These are phyloP conservation scores for Apiosordaria backusii DNA, from an alignment of 495 filamentous ascomycete genomes.

Conservation along the genomic window DNA sequence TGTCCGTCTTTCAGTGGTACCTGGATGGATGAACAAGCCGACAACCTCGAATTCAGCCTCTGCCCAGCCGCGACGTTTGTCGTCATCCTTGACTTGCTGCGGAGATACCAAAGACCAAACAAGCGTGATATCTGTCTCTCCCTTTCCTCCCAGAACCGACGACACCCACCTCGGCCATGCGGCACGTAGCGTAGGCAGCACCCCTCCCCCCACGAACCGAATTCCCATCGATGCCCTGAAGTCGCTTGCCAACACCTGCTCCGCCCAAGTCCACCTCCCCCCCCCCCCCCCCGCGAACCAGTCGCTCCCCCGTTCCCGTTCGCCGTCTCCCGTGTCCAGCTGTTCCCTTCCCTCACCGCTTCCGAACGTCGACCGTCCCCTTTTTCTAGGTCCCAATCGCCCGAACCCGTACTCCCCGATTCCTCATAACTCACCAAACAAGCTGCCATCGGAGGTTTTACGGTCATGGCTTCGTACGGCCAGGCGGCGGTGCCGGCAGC, in stretches of 20 bases:
- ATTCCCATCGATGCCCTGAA: constrained; percentile 1
- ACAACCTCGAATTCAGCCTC: constrained; percentile 13
- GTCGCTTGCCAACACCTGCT: neutral
- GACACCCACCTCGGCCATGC: neutral
- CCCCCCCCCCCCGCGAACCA: constrained; percentile 1
- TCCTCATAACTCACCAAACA: neutral
- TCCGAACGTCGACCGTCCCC: neutral
- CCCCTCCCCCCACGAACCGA: neutral
- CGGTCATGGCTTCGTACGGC: constrained; percentile 45
- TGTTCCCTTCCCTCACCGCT: constrained; percentile 4
- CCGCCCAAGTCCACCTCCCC: constrained; percentile 8
- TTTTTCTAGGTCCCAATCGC: constrained; percentile 2
- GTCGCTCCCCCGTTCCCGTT: constrained; percentile 8
- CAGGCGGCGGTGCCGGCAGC: constrained; percentile 26
- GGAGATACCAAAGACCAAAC: neutral
- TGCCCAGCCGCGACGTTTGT: constrained; percentile 8
- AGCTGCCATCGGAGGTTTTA: neutral
- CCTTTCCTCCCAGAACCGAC: too few relatives aligned
- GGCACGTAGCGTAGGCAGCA: neutral
- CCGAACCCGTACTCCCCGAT: neutral
- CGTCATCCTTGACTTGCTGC: neutral
- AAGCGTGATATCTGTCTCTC: too few relatives aligned
- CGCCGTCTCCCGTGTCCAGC: constrained; percentile 1
- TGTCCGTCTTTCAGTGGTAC: neutral
- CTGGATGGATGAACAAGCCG: constrained; percentile 13